Evolutionary conservation across 129 eudicot species (phyloP), one percentile per base, ranked within the genome.

Genomic region (Kitagawia praeruptora): DNA sequence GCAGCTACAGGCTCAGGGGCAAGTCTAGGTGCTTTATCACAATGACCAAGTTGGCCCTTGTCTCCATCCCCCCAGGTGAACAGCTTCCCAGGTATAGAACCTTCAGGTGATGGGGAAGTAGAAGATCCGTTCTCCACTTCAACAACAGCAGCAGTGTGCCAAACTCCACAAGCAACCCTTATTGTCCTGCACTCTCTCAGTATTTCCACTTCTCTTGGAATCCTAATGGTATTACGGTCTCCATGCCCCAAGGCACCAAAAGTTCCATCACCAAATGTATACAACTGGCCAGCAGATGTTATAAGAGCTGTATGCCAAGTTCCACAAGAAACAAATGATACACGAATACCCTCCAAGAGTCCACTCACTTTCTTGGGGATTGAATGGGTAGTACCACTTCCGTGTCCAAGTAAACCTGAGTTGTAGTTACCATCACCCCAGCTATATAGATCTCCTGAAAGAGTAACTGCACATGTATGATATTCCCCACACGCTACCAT

Each of bases 1-100:
- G 92, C 86, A 77, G 90, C 87, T 42, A 92, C 86, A 71, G 81
- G 77, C 48, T 89, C 85, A 7, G 98, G 98, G 54, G 82, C 87
- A 19, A 89, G 81, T 80, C 91, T 90, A 37, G 86, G 75, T 85
- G 86, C 85, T 47, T 82, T 86, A 79, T 92, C 96, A 37, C 97
- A 91, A 28, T 95, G 98, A 38, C 98, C 98, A 39, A 95, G 90
- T 42, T 82, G 91, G 38, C 94, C 88, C 78, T 86, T 87, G 79
- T 92, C 98, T n/a, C 97, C 98, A 77, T 92, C 91, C 16, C 98
- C 98, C 98, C 98, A 95, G 42, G 97, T 92, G 85, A 87, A 95
- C 58, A 95, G 75, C 80, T 90, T 92, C 28, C 97, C 96, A 13
- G 86, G 83, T 23, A 64, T 73, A 39, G 87, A 49, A 39, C 80